phyloP scores from a whole-genome alignment of 1,284 basidiomycete species.

The Cutaneotrichosporon cutaneum region DNA sequence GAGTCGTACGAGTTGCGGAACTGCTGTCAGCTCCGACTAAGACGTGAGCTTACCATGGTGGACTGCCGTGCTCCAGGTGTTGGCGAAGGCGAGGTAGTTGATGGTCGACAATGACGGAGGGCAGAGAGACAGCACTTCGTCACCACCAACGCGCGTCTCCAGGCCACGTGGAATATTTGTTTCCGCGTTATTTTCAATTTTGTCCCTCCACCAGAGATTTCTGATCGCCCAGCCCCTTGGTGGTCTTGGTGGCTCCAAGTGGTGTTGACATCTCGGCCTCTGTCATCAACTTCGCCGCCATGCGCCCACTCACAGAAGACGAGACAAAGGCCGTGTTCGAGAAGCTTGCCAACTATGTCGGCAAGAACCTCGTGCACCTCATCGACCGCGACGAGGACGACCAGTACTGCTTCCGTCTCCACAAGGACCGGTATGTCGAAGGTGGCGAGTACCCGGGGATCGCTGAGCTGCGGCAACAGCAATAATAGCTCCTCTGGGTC shows the following conservation, averaged over 20 bases:
- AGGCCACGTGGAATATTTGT: slow-evolving; percentile 23
- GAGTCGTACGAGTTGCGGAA: slow-evolving; percentile 55
- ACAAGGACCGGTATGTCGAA: slow-evolving; percentile 66
- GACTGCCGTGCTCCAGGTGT: slow-evolving; percentile 10
- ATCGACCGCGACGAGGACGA: slow-evolving; percentile 55
- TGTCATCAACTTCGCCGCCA: slow-evolving; percentile 23
- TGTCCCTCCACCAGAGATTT: slow-evolving; percentile 27
- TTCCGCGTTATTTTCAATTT: slow-evolving; percentile 15
- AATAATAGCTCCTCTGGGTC: background rate
- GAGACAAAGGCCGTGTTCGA: slow-evolving; percentile 56
- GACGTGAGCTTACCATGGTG: slow-evolving; percentile 24
- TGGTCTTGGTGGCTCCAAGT: too few relatives aligned
- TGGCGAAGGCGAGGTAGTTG: background rate
- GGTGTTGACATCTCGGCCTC: background rate
- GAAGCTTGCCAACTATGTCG: slow-evolving; percentile 56
- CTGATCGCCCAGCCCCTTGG: too few relatives aligned
- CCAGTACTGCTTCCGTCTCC: slow-evolving; percentile 79
- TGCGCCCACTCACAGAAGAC: slow-evolving; percentile 55
- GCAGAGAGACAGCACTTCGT: background rate
- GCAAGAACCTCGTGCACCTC: slow-evolving; percentile 55
- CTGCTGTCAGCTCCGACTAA: slow-evolving; percentile 56
- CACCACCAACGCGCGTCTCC: slow-evolving; percentile 10
- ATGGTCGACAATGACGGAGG: background rate
- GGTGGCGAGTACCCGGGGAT: background rate
- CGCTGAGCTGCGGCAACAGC: background rate